Conservation (phyloP, 345 rosid genomes). For the Cochlearia excelsa region DNA sequence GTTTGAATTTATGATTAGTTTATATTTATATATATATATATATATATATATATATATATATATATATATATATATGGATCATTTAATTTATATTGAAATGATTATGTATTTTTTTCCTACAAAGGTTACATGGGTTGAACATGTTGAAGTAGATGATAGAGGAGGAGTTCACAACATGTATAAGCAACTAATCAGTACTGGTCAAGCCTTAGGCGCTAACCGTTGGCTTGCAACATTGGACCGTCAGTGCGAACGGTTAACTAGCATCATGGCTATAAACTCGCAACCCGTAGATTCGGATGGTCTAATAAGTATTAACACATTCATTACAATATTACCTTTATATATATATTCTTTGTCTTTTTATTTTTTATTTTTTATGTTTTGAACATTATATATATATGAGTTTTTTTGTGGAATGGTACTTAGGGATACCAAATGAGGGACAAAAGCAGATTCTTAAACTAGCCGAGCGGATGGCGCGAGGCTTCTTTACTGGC, state of each 20-base stretch:
- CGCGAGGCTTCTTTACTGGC: conserved; percentile 67
- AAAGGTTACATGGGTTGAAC: conserved; percentile 92
- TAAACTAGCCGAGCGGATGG: conserved; percentile 81
- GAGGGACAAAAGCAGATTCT: conserved; percentile 68
- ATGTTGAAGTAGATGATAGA: conserved; percentile 83
- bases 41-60: too few species aligned
- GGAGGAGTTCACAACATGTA: conserved; percentile 60
- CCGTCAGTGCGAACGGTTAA: conserved; percentile 79
- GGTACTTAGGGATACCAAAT: conserved; percentile 51
- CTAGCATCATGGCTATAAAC: conserved; percentile 60
- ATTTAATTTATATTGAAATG: too few species aligned
- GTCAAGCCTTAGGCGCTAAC: conserved; percentile 80
- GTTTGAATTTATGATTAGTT: too few species aligned
- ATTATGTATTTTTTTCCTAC: not conserved
- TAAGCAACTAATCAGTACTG: conserved; percentile 57
- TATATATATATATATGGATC: too few species aligned
- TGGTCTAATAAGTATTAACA: conserved; percentile 39
- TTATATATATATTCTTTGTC: not conserved
- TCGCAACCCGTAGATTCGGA: conserved; percentile 52
- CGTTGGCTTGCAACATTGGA: conserved; percentile 83
- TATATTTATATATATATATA: too few species aligned
- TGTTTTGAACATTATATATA: not conserved
- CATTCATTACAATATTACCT: not conserved
- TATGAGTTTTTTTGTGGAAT: conserved; percentile 12
- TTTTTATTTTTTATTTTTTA: not conserved